These are phyloP conservation scores for Naganishia onofrii DNA, from an alignment of 768 basidiomycete species.

Conservation along the genomic window DNA sequence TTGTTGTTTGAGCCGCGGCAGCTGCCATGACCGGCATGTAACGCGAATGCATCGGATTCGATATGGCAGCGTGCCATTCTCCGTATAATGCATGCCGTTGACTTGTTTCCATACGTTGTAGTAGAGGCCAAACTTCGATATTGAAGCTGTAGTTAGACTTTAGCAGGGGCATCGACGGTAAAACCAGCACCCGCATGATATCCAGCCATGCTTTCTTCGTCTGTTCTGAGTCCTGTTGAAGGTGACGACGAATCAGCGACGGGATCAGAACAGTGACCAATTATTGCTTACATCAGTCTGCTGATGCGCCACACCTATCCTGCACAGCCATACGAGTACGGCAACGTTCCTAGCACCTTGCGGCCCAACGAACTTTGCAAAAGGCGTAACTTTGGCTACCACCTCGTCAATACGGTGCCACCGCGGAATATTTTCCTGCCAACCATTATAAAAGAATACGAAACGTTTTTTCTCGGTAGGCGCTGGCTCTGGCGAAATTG, in stretches of 20 bases:
- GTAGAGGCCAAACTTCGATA: constrained; percentile 87
- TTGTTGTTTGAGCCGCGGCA: constrained; percentile 68
- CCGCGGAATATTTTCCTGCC: constrained; percentile 68
- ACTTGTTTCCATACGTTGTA: constrained; percentile 72
- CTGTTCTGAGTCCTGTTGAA: constrained; percentile 38
- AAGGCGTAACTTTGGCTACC: constrained; percentile 69
- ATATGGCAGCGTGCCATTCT: constrained; percentile 76
- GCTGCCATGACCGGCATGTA: constrained; percentile 38
- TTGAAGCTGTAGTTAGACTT: constrained; percentile 82
- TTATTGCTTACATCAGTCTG: constrained; percentile 26
- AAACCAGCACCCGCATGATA: constrained; percentile 71
- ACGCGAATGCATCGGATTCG: constrained; percentile 64
- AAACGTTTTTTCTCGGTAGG: constrained; percentile 71
- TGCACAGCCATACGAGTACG: constrained; percentile 74
- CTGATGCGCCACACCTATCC: constrained; percentile 63
- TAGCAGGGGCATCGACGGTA: constrained; percentile 82
- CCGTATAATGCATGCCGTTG: constrained; percentile 89
- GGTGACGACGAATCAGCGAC: neutral
- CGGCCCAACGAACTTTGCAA: constrained; percentile 74
- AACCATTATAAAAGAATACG: constrained; percentile 86
- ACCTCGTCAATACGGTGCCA: constrained; percentile 68
- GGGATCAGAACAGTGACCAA: neutral
- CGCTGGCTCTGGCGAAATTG: constrained; percentile 76
- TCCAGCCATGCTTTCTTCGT: constrained; percentile 66
- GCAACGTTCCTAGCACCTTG: constrained; percentile 75